Percentiles rank a stretch among this genome's conserved stretches.
Evolutionary conservation across 352 stramenopile genomes (phyloP).

Genomic region (Pythium plurisporium): DNA sequence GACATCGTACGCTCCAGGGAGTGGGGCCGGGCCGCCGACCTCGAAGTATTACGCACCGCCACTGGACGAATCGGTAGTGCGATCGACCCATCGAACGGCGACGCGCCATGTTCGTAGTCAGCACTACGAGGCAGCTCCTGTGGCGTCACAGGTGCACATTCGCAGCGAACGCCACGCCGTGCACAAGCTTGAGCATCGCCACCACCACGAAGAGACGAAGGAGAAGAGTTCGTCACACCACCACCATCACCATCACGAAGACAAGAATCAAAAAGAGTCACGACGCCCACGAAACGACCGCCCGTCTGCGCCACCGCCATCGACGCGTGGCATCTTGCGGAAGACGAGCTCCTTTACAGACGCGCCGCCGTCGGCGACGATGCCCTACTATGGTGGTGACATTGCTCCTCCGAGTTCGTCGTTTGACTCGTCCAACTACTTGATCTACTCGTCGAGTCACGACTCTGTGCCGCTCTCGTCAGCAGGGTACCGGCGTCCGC

Average conservation of each 20-base stretch:
- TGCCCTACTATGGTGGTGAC: background rate
- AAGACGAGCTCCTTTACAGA: background rate
- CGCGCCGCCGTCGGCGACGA: slow-evolving; percentile 4
- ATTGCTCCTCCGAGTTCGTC: background rate
- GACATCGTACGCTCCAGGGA: slow-evolving; percentile 5
- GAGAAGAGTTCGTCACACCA: background rate
- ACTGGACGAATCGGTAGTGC: slow-evolving; percentile 3
- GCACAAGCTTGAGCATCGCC: background rate
- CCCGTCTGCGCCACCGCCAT: background rate
- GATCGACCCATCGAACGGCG: background rate
- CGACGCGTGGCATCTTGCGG: slow-evolving; percentile 13
- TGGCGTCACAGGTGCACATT: background rate
- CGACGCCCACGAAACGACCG: background rate
- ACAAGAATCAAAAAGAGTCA: background rate
- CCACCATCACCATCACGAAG: background rate
- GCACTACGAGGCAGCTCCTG: slow-evolving; percentile 3
- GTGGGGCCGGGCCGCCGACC: background rate
- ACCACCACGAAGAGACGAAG: background rate
- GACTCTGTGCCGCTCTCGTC: slow-evolving; percentile 12
- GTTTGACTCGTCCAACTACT: slow-evolving; percentile 11
- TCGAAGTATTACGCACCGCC: slow-evolving; percentile 21
- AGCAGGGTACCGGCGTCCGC: background rate
- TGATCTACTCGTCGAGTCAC: slow-evolving; percentile 8
- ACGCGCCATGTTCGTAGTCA: slow-evolving; percentile 3
- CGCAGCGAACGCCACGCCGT: slow-evolving; percentile 14